Evolutionary conservation across 352 stramenopile species (phyloP), one percentile per base, ranked within the genome.

Genomic region (Pythium aristosporum): DNA sequence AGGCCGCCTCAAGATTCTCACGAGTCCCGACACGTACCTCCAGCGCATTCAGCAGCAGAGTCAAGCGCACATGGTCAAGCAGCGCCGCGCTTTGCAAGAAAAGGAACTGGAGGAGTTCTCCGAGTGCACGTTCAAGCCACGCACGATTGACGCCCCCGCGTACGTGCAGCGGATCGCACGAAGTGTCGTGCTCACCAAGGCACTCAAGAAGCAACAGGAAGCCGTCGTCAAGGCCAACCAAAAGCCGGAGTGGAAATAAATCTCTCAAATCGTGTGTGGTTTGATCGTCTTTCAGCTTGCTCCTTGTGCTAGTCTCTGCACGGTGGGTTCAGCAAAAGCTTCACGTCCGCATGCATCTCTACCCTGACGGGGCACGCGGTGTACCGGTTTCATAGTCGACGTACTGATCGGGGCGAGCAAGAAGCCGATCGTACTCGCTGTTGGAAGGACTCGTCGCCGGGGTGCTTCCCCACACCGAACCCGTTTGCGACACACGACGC

Each of bases 161-260:
- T 95, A 93, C 57, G 82, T 94, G 25, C 78, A 93, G 47, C 83
- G 83, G 36, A 95, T 94, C n/a, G 86, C 86, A 7, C 72, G 82
- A 21, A 92, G 81, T 43, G 79, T 93, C 23, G 81, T 79, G 23
- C 62, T 93, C 11, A 87, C 80, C 2, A 94, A 92, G 44, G 76
- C 79, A 10, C 60, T 91, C 15, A 75, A 83, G 50, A 72, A 85
- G 10, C 80, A 91, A 44, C 74, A 87, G 18, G 75, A 87, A 65
- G 67, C 73, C 28, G 48, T 39, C 20, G 51, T 63, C 13, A 79
- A 74, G 58, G 69, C 69, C 0, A 68, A 66, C 48, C 77, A 89
- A 28, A 88, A 88, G 34, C 78, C 79, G 6, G 79, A 88, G 42
- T 91, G 82, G 82, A 88, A 88, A 61, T 91, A 80, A 54, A 30